These are phyloP conservation scores for Amphichorda felina DNA, from an alignment of 2,329 filamentous ascomycete genomes.

Conservation along the genomic window DNA sequence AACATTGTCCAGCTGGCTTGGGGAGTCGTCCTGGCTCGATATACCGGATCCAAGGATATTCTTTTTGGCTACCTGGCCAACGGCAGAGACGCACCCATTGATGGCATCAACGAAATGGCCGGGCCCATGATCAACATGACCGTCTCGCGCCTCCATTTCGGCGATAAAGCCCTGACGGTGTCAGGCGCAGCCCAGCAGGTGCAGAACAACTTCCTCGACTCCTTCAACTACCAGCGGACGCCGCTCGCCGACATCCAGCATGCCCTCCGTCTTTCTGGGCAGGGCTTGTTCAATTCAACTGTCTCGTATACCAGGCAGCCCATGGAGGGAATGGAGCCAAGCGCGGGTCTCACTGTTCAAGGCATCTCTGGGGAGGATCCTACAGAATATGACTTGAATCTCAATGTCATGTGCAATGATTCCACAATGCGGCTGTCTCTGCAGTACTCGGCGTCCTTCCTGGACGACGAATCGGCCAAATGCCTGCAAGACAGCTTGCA, in stretches of 20 bases:
- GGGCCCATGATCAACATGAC: constrained; percentile 45
- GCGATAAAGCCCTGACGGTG: no score
- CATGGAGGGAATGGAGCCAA: no score
- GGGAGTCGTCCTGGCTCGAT: constrained; percentile 35
- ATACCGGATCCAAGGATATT: constrained; percentile 32
- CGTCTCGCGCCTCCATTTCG: constrained; percentile 31
- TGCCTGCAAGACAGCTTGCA: no score
- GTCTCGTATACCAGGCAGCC: no score
- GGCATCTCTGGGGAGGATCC: no score
- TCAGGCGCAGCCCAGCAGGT: constrained; percentile 14
- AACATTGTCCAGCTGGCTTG: constrained; percentile 38
- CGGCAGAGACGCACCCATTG: constrained; percentile 37
- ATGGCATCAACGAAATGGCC: constrained; percentile 32
- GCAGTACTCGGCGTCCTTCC: no score
- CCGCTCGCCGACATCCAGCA: constrained; percentile 9
- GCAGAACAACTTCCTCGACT: constrained; percentile 12
- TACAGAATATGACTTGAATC: background rate
- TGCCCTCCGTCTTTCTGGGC: constrained; percentile 9
- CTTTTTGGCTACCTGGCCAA: constrained; percentile 42
- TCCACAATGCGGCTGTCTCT: no score
- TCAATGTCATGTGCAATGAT: no score
- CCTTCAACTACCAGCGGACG: constrained; percentile 2
- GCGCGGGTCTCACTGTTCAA: no score
- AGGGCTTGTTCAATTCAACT: constrained; percentile 10
- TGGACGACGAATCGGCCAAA: no score